Conservation (phyloP, 371 early-diverging fungal genomes). For the Phascolomyces articulosus region DNA sequence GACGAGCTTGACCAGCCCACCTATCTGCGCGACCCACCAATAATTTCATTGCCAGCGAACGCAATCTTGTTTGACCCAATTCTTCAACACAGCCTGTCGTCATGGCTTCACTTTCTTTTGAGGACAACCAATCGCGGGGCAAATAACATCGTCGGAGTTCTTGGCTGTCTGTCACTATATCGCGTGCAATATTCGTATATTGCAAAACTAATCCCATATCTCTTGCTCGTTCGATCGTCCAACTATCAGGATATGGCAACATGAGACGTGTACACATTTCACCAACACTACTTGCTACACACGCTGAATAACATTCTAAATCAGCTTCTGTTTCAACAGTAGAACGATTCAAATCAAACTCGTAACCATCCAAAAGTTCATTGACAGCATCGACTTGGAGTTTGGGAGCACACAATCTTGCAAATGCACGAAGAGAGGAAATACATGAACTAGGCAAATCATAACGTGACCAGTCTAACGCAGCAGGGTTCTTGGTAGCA, state of each 20-base stretch:
- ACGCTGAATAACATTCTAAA: slow-evolving; percentile 48
- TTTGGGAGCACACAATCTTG: slow-evolving; percentile 37
- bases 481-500: slow-evolving; percentile 18
- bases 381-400: slow-evolving; percentile 44
- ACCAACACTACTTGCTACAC: slow-evolving; percentile 67
- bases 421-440: slow-evolving; percentile 38
- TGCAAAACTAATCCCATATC: slow-evolving; percentile 67
- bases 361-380: slow-evolving; percentile 58
- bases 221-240: slow-evolving; percentile 45
- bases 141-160: slow-evolving; percentile 54
- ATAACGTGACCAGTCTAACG: slow-evolving; percentile 37
- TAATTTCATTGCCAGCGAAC: slow-evolving; percentile 22
- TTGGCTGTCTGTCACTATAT: slow-evolving; percentile 62
- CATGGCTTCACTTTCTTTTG: slow-evolving; percentile 17
- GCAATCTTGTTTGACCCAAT: slow-evolving; percentile 25
- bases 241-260: slow-evolving; percentile 8
- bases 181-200: slow-evolving; percentile 62
- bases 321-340: slow-evolving; percentile 38
- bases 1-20: slow-evolving; percentile 25
- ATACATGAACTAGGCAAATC: slow-evolving; percentile 29
- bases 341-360: slow-evolving; percentile 50
- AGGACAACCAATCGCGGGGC: slow-evolving; percentile 39
- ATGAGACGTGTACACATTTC: slow-evolving; percentile 53
- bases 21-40: slow-evolving; percentile 30
- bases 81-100: slow-evolving; percentile 26